These are phyloP conservation scores for Sabuloglossum arenarium DNA, from an alignment of 495 filamentous ascomycete genomes.

Conservation along the genomic window DNA sequence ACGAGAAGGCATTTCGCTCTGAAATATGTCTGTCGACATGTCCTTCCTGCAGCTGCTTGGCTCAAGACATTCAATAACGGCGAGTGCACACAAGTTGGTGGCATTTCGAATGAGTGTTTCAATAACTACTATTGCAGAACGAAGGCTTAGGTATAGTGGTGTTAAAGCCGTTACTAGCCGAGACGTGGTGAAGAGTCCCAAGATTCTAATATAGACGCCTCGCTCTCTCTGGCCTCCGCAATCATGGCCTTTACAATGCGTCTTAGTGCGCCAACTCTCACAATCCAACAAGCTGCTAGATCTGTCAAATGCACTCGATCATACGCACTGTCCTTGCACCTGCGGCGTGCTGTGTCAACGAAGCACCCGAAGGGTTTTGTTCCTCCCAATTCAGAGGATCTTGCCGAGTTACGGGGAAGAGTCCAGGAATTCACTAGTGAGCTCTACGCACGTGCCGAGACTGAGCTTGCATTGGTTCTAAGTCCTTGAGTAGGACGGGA, in stretches of 20 bases:
- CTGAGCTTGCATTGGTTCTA: neutral
- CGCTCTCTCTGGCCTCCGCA: neutral
- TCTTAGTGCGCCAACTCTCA: neutral
- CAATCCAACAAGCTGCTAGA: constrained; percentile 6
- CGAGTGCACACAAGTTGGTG: neutral
- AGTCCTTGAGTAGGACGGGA: constrained; percentile 28
- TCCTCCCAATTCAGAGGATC: constrained; percentile 52
- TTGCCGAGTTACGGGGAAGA: constrained; percentile 67
- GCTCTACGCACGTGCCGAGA: neutral
- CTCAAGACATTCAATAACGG: neutral
- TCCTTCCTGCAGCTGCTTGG: neutral
- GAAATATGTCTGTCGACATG: neutral
- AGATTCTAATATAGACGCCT: too few relatives aligned
- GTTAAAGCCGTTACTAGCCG: neutral
- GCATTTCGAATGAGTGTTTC: neutral
- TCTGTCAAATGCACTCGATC: constrained; percentile 6
- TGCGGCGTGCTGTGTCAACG: constrained; percentile 31
- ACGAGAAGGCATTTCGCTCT: too few relatives aligned
- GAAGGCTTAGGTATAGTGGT: neutral
- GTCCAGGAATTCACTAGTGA: constrained; percentile 77
- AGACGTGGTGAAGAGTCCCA: neutral
- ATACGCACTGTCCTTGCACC: constrained; percentile 14
- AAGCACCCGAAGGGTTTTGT: constrained; percentile 77
- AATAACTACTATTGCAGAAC: too few relatives aligned
- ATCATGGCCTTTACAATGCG: neutral